Evolutionary conservation across 805 yeast species (phyloP), one percentile per base, ranked within the genome.

Genomic region (Saccharomyces kudriavzevii): DNA sequence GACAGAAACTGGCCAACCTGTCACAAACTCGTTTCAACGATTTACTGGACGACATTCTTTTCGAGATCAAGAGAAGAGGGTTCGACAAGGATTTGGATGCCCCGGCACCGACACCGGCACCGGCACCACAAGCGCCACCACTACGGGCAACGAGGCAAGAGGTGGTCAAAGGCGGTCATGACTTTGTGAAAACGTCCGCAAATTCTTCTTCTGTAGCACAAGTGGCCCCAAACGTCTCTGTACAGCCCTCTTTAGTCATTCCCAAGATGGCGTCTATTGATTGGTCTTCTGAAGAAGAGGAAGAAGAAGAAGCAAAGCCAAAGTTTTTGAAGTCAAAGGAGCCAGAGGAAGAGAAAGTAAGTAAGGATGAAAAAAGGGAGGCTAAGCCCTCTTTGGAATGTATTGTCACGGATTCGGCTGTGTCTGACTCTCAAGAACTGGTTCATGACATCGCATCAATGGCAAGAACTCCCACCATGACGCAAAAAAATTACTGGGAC

Each of bases 201-300:
- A 45, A 50, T 49, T 27, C 60, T 68, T 2, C 60, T 67, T 2
- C 43, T 35, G 22, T 17, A 10, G 10, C 24, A 17, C 43, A 35
- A 13, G 43, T 35, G 10, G 43, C 43, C 17, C 60, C 68, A 3
- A 58, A 66, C 20, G 65, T 74, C 13, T 78, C 84, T 1, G 67
- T 81, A 14, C 88, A 82, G 57, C 69, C 86, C 11, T 79, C 87
- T 5, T 82, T 85, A 3, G 84, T 92, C 3, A 81, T 87, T n/a
- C 97, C 97, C 0, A 79, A 85, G 27, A 89, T 87, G 67, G 88
- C 96, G 0, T 82, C 85, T 46, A 76, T 92, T 66, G 84, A 91
- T 3, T 94, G 96, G 90, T 85, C 92, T 14, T 85, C 90, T 52
- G 96, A 86, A 59, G 96, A 86, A 56, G 94, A 85, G 49, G 64